Base-by-base conservation (phyloP, 495 filamentous ascomycete genomes). In the Penicillium cataractarum region DNA sequence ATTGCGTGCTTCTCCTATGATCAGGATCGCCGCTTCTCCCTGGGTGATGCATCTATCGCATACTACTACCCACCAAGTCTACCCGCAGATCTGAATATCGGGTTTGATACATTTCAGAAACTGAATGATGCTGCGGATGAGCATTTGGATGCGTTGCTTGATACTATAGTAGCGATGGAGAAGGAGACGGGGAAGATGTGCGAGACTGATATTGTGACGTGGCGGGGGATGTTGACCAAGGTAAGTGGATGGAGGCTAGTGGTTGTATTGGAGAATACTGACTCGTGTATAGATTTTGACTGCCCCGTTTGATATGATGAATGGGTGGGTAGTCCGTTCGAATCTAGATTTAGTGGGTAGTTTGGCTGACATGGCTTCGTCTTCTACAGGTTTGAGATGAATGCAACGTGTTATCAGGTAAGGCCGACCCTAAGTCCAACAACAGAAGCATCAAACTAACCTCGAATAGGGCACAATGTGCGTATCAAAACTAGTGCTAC, bases 201-300 rank as follows among this genome's bases (percentile, higher is more conserved):
- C 35, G 86, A 91, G 46, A 88, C 89, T 9, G 89, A 97, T 62
- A 71, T 99, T 48, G 84, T 98, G 50, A 97, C 94, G 0, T 99
- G 94, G 94, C 80, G 95, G 67, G 95, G 95, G 22, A 97, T 99
- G 92, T 92, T 99, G 90, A 98, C 95, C 58, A 99, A 97, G 83
- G 91, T 91, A 66, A 40, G 75, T 56, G n/a, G 6, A 17, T 57
- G 19, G 31, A 19, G 2, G 49, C n/a, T 27, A 13, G n/a, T 17
- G 4, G 13, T 51, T 7, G 24, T 13, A 2, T 31, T 17, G 6
- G 5, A 13, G 15, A 7, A 51, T 51, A 32, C 24, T 52, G 49
- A 27, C 9, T 46, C 9, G 42, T 33, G 2, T 39, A 31, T 64
- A 96, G 92, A 93, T 99, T 59, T 86, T 98, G 86, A 84, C 89